Evolutionary conservation across 768 basidiomycete genomes (phyloP).

Genomic region (Tephrocybe sp.): DNA sequence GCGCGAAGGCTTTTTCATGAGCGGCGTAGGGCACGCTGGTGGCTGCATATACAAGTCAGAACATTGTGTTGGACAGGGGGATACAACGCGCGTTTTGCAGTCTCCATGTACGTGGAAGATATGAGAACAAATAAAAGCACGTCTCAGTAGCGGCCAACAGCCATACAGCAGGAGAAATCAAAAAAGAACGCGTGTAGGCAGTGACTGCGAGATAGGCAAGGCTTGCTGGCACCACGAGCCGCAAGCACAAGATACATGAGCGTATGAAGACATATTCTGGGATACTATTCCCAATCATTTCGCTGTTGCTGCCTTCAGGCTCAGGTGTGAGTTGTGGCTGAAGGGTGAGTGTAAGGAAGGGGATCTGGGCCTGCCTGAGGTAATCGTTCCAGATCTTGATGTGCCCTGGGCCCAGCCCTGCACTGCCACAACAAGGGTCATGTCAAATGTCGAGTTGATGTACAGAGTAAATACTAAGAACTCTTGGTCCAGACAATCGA

Average conservation of each 20-base stretch:
- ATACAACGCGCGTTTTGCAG: constrained; percentile 50
- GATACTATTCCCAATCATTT: constrained; percentile 47
- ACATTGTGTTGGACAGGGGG: not conserved
- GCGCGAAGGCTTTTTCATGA: constrained; percentile 41
- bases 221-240: constrained; percentile 51
- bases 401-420: too few species aligned
- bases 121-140: constrained; percentile 48
- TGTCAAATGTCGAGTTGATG: too few species aligned
- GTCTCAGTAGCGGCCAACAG: constrained; percentile 42
- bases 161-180: constrained; percentile 29
- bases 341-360: too few species aligned
- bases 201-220: constrained; percentile 33
- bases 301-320: not conserved
- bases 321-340: too few species aligned
- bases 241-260: constrained; percentile 42
- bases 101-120: constrained; percentile 41
- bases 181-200: constrained; percentile 22
- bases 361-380: too few species aligned
- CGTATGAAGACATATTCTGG: constrained; percentile 58
- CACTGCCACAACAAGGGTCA: too few species aligned
- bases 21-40: constrained; percentile 32
- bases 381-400: too few species aligned
- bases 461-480: too few species aligned
- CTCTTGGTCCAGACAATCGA: too few species aligned
- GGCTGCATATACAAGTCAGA: constrained; percentile 29